These are phyloP conservation scores for Aspergillus avenaceus DNA, from an alignment of 495 filamentous ascomycete genomes.

Conservation along the genomic window DNA sequence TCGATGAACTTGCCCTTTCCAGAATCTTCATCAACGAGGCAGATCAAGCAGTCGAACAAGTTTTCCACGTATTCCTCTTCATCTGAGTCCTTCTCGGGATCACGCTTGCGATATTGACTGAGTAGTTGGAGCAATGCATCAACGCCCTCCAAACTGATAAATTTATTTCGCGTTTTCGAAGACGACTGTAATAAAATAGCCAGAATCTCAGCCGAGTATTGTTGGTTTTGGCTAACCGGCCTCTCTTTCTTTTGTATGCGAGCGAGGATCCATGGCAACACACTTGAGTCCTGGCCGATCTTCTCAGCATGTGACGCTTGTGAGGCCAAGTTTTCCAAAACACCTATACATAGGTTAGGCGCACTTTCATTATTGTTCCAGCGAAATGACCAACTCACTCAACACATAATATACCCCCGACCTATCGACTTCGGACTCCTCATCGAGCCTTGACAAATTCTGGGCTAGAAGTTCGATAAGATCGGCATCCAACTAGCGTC, in stretches of 20 bases:
- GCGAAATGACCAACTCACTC: conserved; percentile 28
- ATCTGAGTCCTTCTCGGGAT: conserved; percentile 79
- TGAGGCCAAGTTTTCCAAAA: conserved; percentile 84
- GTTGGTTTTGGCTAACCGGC: conserved; percentile 79
- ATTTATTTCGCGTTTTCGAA: conserved; percentile 53
- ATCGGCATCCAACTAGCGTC: conserved; percentile 62
- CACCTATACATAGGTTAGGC: conserved; percentile 32
- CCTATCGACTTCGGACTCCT: conserved; percentile 71
- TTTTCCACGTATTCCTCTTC: conserved; percentile 97
- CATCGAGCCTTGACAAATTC: conserved; percentile 81
- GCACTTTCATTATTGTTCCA: conserved; percentile 1
- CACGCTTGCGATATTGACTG: conserved; percentile 82
- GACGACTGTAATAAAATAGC: conserved; percentile 80
- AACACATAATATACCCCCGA: conserved; percentile 84
- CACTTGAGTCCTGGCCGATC: conserved; percentile 60
- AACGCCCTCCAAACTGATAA: conserved; percentile 66
- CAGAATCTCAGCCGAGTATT: conserved; percentile 89
- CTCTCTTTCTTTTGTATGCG: conserved; percentile 63
- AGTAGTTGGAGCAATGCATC: conserved; percentile 81
- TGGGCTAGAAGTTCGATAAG: conserved; percentile 76
- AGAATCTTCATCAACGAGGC: conserved; percentile 66
- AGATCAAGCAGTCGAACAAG: conserved; percentile 78
- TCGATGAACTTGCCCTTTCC: conserved; percentile 84
- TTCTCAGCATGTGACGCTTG: conserved; percentile 60
- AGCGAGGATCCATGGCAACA: conserved; percentile 72